Conservation (phyloP, 768 basidiomycete species). For the Suillus luteus region DNA sequence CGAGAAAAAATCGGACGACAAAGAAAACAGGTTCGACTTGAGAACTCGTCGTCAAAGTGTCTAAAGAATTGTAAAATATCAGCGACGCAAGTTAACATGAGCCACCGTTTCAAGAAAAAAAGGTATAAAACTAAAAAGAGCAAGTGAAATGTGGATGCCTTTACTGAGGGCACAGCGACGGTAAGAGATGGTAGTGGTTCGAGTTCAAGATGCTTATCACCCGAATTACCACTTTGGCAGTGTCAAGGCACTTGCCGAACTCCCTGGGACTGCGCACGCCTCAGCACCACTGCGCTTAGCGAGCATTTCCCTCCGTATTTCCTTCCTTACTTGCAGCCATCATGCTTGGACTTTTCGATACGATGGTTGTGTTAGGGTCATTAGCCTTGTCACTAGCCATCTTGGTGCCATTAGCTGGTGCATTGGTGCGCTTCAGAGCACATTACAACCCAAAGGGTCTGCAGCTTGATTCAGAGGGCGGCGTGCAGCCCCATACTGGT, state of each 20-base stretch:
- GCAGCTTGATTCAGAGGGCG: slow-evolving; percentile 76
- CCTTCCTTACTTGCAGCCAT: slow-evolving; percentile 16
- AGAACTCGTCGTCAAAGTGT: background rate
- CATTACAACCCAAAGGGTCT: slow-evolving; percentile 88
- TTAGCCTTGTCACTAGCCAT: slow-evolving; percentile 55
- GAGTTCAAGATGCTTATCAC: slow-evolving; percentile 29
- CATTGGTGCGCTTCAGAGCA: slow-evolving; percentile 75
- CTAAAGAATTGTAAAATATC: background rate
- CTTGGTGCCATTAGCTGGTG: slow-evolving; percentile 63
- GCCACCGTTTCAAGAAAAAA: background rate
- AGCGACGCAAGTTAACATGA: background rate
- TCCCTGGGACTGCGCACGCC: slow-evolving; percentile 12
- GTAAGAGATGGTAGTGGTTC: slow-evolving; percentile 33
- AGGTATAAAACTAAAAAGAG: background rate
- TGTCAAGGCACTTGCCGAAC: slow-evolving; percentile 34
- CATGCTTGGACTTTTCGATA: slow-evolving; percentile 39
- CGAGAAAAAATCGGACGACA: background rate
- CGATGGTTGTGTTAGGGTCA: slow-evolving; percentile 46
- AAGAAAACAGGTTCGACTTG: background rate
- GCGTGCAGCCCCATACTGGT: slow-evolving; percentile 72
- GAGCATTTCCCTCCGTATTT: background rate
- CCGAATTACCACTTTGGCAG: slow-evolving; percentile 24
- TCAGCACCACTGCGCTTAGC: background rate
- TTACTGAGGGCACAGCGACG: background rate
- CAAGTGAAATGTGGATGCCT: background rate